Conservation (phyloP, 495 filamentous ascomycete species). For the Tetracladium marchalianum region DNA sequence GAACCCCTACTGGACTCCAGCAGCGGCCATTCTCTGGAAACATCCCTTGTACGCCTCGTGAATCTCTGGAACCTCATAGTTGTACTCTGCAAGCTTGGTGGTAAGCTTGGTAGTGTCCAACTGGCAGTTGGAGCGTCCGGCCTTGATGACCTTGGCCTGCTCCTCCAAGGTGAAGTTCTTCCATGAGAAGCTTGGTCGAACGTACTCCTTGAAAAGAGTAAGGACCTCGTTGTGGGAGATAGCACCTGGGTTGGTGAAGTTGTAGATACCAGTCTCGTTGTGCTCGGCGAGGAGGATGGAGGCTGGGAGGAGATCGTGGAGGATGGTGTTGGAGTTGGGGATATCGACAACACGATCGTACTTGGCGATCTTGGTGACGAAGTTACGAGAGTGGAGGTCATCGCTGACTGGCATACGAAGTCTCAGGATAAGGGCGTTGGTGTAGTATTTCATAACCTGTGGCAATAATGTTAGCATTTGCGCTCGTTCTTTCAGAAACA, state of each 20-base stretch:
- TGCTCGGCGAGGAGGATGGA: slow-evolving; percentile 50
- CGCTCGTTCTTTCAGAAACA: neutral
- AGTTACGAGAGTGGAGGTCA: slow-evolving; percentile 54
- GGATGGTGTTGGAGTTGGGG: slow-evolving; percentile 58
- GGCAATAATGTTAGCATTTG: slow-evolving; percentile 4
- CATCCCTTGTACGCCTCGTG: slow-evolving; percentile 50
- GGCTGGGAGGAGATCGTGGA: slow-evolving; percentile 51
- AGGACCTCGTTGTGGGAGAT: slow-evolving; percentile 62
- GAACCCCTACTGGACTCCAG: slow-evolving; percentile 33
- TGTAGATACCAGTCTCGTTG: slow-evolving; percentile 52
- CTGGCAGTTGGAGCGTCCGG: slow-evolving; percentile 54
- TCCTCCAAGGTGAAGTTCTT: slow-evolving; percentile 57
- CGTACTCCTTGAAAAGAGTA: slow-evolving; percentile 48
- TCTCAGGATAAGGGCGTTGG: slow-evolving; percentile 48
- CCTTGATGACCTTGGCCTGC: slow-evolving; percentile 58
- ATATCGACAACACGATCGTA: slow-evolving; percentile 56
- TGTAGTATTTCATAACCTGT: slow-evolving; percentile 50
- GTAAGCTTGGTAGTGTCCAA: slow-evolving; percentile 51
- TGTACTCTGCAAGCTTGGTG: slow-evolving; percentile 49
- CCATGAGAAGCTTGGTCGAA: slow-evolving; percentile 51
- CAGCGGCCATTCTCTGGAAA: slow-evolving; percentile 55
- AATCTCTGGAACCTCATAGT: slow-evolving; percentile 47
- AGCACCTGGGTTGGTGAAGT: slow-evolving; percentile 59
- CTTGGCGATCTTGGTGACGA: slow-evolving; percentile 57
- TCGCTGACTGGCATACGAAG: slow-evolving; percentile 62